Conservation (phyloP, 2,329 filamentous ascomycete genomes). For the Fonsecaea pedrosoi region DNA sequence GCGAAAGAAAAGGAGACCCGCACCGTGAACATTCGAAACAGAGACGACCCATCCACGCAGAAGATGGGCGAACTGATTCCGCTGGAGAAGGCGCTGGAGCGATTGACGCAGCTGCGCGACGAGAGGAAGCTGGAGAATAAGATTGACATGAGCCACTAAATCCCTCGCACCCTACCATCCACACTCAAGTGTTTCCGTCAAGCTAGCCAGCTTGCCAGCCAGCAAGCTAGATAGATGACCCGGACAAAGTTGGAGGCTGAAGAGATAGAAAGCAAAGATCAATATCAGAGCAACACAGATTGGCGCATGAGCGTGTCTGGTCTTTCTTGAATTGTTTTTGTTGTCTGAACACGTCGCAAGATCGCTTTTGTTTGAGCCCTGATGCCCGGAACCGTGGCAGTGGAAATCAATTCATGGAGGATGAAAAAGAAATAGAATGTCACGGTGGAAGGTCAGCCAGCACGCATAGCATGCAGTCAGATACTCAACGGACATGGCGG, state of each 20-base stretch:
- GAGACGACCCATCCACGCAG: constrained; percentile 68
- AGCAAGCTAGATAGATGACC: not conserved
- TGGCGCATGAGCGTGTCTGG: not conserved
- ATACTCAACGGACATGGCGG: not conserved
- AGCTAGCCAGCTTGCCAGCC: not conserved
- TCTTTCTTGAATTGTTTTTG: not conserved
- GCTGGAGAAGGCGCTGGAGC: constrained; percentile 63
- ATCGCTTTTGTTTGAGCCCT: not conserved
- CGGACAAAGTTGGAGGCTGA: not conserved
- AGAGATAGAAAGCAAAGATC: not conserved
- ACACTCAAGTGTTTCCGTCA: not conserved
- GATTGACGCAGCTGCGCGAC: constrained; percentile 57
- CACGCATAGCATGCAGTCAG: not conserved
- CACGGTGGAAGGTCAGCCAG: not conserved
- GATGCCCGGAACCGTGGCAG: not conserved
- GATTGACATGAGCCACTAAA: constrained; percentile 38
- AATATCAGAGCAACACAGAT: not conserved
- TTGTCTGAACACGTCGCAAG: not conserved
- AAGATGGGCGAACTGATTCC: constrained; percentile 67
- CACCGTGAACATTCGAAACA: constrained; percentile 69
- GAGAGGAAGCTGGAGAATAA: constrained; percentile 53
- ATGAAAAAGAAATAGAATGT: not conserved
- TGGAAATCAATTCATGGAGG: not conserved
- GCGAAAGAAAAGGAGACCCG: constrained; percentile 65
- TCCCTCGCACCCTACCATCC: not conserved